Evolutionary conservation across 192 early-diverging fungal genomes (phyloP), one percentile per base, ranked within the genome.

Genomic region (Phycomyces blakesleeanus): DNA sequence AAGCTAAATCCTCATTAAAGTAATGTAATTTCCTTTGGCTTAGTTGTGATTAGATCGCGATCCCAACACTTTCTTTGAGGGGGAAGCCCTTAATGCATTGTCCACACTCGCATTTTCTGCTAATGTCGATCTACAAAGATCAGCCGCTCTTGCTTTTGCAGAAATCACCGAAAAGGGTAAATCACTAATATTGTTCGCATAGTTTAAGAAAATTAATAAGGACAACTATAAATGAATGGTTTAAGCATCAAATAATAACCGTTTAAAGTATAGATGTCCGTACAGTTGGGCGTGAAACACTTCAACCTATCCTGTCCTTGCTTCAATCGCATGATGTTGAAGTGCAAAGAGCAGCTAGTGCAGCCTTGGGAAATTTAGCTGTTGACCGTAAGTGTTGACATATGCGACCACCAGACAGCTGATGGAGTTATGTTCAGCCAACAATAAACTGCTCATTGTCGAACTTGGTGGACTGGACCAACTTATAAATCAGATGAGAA

Each of bases 351-450:
- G 86, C 85, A 14, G 91, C 92, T n/a, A 91, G 89, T 37, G 91
- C 93, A 1, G 91, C 93, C 21, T 75, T 95, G 41, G 93, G 93
- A 15, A 95, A 94, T 73, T 72, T 95, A 77, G 92, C 89, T 42
- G 87, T 89, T 14, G 78, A 86, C 59, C 72, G 86, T 89, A 81
- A 34, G 29, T 34, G 29, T 34, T 34, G 29, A 34, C 7, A 7
- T 7, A 34, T 34, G 29, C 29, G 29, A 34, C 29, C 29, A 34
- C 29, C 29, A 34, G 29, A 34, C 29, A 34, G 29, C 29, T 34
- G 29, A 34, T 34, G 29, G 29, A 34, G 29, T 34, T 34, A 42
- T 55, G 14, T 69, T 78, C 29, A 87, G 88, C 88, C 42, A 84
- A 90, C 39, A 94, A 94, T 72, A 92, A 95, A 76, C 70, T 89